These are phyloP conservation scores for Colletotrichum sp. DNA, from an alignment of 2,329 filamentous ascomycete genomes.

Conservation along the genomic window DNA sequence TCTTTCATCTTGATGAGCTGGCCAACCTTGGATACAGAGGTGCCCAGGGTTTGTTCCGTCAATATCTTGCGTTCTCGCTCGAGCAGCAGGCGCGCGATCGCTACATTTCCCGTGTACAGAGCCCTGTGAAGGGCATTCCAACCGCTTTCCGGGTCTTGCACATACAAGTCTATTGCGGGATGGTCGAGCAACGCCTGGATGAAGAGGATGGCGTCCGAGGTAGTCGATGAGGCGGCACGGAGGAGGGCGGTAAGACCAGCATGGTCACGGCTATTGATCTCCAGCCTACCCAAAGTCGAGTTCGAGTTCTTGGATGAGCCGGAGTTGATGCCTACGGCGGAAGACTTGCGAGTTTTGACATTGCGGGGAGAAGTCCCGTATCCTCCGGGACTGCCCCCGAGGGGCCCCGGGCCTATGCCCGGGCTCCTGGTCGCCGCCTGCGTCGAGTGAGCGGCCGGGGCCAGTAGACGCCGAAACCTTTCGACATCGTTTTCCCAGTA, in stretches of 20 bases:
- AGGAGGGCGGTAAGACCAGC: slow-evolving; percentile 84
- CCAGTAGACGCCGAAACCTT: slow-evolving; percentile 87
- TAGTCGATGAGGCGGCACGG: slow-evolving; percentile 79
- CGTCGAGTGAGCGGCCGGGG: slow-evolving; percentile 66
- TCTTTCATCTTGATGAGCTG: slow-evolving; percentile 95
- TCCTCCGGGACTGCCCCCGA: slow-evolving; percentile 45
- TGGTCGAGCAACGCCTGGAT: slow-evolving; percentile 82
- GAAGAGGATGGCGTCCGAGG: slow-evolving; percentile 73
- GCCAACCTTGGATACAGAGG: slow-evolving; percentile 65
- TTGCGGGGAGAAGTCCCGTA: slow-evolving; percentile 55
- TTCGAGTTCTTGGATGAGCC: slow-evolving; percentile 51
- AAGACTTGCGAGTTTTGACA: slow-evolving; percentile 57
- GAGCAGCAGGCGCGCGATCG: slow-evolving; percentile 82
- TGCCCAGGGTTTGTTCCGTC: slow-evolving; percentile 63
- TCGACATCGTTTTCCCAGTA: slow-evolving; percentile 99
- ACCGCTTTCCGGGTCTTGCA: slow-evolving; percentile 87
- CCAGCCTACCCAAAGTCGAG: slow-evolving; percentile 56
- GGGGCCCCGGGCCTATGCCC: slow-evolving; percentile 40
- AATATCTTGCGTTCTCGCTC: slow-evolving; percentile 75
- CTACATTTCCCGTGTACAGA: slow-evolving; percentile 87
- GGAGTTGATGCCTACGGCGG: slow-evolving; percentile 50
- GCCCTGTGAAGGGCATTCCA: slow-evolving; percentile 96
- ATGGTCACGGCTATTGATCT: slow-evolving; percentile 86
- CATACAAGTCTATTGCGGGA: slow-evolving; percentile 83
- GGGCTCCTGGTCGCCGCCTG: slow-evolving; percentile 61